Base-by-base conservation (phyloP, 2,329 filamentous ascomycete genomes). In the Fusarium illudens region DNA sequence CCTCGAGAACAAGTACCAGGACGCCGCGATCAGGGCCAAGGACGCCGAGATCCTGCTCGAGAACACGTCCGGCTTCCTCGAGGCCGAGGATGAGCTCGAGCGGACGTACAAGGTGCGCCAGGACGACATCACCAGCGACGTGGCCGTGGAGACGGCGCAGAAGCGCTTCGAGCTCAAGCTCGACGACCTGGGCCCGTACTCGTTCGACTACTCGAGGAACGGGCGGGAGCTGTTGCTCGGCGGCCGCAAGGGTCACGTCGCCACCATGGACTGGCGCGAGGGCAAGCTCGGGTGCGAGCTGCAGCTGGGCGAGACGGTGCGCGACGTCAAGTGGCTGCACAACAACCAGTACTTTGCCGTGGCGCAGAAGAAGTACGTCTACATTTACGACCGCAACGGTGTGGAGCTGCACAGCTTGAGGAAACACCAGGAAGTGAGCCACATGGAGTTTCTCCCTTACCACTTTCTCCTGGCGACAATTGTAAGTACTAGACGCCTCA, bases 361-460 rank as follows among this genome's bases (percentile, higher is more conserved):
- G 12, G 94, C 96, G 44, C 95, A 99, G 81, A 97, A 97, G 84
- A 96, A 95, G 80, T 91, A 96, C 72, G 92, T 96, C 68, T 99
- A 97, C 82, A 97, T 99, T 69, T 99, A 99, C 82, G 96, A 97
- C 75, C 86, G 89, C 60, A 88, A 92, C 59, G 96, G 96, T 53
- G 92, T 97, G 19, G 96, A 99, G 81, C 82, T 99, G 57, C 96
- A 99, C 78, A 94, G 92, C 76, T 81, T 99, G 75, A 90, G 90
- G 79, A 96, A 96, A 78, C 95, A 97, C 77, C 87, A 92, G 65
- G 96, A 99, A 78, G 92, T 96, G 13, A 91, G 92, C 12, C 91
- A 96, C 78, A 93, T 99, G 86, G 93, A 98, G 79, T 99, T 97
- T 76, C 83, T 98, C 13, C 95, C 95, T 1, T 98, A 97, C 77